Conservation (phyloP, 2,329 filamentous ascomycete species). For the Fusarium sp. region DNA sequence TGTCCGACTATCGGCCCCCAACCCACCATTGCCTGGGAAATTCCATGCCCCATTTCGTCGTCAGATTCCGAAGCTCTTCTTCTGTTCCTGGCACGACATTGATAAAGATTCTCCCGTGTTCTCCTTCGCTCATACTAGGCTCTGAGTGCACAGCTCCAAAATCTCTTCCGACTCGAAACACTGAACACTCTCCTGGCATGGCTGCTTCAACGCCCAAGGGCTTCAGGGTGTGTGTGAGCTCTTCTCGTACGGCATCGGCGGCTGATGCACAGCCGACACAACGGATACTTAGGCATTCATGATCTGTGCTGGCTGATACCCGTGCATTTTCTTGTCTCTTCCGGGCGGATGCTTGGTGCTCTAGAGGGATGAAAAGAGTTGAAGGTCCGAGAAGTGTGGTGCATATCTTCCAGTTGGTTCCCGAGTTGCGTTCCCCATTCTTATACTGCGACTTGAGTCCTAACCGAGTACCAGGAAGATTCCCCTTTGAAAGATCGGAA, state of each 20-base stretch:
- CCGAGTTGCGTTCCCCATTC: neutral
- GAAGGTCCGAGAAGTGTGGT: conserved; percentile 56
- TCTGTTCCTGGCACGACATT: conserved; percentile 50
- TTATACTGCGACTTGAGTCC: conserved; percentile 13
- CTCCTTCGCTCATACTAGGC: conserved; percentile 46
- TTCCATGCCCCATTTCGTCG: conserved; percentile 50
- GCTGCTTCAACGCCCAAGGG: conserved; percentile 37
- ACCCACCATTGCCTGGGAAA: conserved; percentile 51
- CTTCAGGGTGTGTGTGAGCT: conserved; percentile 45
- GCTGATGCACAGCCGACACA: conserved; percentile 55
- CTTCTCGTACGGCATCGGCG: conserved; percentile 50
- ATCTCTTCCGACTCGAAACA: conserved; percentile 54
- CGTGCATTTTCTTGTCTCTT: conserved; percentile 45
- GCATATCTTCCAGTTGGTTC: conserved; percentile 59
- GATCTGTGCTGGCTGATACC: conserved; percentile 42
- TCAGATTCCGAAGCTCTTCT: conserved; percentile 46
- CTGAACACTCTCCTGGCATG: conserved; percentile 47
- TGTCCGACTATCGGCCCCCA: neutral
- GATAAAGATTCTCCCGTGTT: conserved; percentile 47
- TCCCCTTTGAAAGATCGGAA: conserved; percentile 24
- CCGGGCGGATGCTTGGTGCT: conserved; percentile 47
- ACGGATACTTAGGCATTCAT: conserved; percentile 53
- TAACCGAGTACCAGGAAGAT: conserved; percentile 20
- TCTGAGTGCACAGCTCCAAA: conserved; percentile 55
- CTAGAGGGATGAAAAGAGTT: conserved; percentile 54